Evolutionary conservation across 2,329 filamentous ascomycete species (phyloP).

Genomic region (Diaporthe ilicicola): DNA sequence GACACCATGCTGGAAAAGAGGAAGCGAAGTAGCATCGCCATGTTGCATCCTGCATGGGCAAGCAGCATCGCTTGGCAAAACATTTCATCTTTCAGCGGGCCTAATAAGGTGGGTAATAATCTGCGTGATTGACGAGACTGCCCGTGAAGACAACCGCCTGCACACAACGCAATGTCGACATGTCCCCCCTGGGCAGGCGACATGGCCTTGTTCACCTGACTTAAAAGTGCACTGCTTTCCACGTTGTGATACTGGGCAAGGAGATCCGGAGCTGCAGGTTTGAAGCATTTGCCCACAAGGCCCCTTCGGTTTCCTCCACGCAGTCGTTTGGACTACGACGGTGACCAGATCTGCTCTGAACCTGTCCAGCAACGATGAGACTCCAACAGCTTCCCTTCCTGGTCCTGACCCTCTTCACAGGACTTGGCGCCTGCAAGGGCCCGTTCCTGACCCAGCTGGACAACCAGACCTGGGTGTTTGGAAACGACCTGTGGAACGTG

Average conservation of each 20-base stretch:
- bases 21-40: constrained; percentile 14
- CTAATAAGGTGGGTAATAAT: background rate
- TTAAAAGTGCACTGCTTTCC: background rate
- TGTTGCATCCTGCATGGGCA: background rate
- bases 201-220: background rate
- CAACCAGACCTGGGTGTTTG: constrained; percentile 42
- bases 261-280: background rate
- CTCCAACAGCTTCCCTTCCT: background rate
- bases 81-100: background rate
- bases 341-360: background rate
- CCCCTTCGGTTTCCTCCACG: background rate
- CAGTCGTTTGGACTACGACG: too few relatives aligned
- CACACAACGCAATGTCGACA: constrained; percentile 19
- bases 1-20: background rate
- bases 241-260: background rate
- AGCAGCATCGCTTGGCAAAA: background rate
- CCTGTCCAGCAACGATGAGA: background rate
- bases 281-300: background rate
- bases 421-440: background rate
- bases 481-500: constrained; percentile 42
- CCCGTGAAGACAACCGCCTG: background rate
- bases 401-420: constrained; percentile 1
- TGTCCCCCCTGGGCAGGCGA: background rate
- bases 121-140: background rate
- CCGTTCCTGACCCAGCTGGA: constrained; percentile 41